A percentile compares a stretch with the other conserved stretches of the same genome.
These are phyloP conservation scores for Purpureocillium takamizusanense DNA, from an alignment of 2,329 filamentous ascomycete species.

Conservation along the genomic window DNA sequence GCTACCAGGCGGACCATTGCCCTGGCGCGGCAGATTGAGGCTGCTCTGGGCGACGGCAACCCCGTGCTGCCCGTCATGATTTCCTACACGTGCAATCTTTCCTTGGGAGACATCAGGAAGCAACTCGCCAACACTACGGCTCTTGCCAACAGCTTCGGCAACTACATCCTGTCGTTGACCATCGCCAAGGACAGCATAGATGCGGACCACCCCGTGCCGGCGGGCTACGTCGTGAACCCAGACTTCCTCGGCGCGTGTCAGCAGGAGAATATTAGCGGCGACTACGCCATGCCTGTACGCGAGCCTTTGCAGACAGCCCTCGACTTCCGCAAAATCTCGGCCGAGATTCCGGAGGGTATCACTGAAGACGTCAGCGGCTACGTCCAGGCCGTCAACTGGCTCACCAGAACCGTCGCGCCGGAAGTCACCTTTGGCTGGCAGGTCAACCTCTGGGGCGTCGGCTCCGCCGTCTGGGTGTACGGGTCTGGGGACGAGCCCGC, in stretches of 20 bases:
- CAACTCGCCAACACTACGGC: background rate
- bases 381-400: conserved; percentile 4
- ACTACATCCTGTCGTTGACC: conserved; percentile 2
- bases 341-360: background rate
- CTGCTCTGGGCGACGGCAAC: background rate
- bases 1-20: background rate
- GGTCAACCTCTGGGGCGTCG: conserved; percentile 4
- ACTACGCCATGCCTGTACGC: background rate
- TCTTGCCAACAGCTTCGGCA: conserved; percentile 2
- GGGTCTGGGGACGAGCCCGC: background rate
- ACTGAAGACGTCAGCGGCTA: conserved; percentile 1
- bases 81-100: conserved; percentile 4
- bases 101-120: background rate
- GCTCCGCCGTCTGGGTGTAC: background rate
- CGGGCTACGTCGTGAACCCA: conserved; percentile 2
- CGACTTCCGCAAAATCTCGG: background rate
- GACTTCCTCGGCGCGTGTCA: conserved; percentile 3
- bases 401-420: conserved; percentile 1
- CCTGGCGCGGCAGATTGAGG: background rate
- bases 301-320: conserved; percentile 1
- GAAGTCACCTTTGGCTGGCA: conserved; percentile 1
- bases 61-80: conserved; percentile 2
- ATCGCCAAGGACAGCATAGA: background rate
- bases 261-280: background rate
- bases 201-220: background rate